Base-by-base conservation (phyloP, 176 grass and related monocot genomes). In the Neostapfia colusana region DNA sequence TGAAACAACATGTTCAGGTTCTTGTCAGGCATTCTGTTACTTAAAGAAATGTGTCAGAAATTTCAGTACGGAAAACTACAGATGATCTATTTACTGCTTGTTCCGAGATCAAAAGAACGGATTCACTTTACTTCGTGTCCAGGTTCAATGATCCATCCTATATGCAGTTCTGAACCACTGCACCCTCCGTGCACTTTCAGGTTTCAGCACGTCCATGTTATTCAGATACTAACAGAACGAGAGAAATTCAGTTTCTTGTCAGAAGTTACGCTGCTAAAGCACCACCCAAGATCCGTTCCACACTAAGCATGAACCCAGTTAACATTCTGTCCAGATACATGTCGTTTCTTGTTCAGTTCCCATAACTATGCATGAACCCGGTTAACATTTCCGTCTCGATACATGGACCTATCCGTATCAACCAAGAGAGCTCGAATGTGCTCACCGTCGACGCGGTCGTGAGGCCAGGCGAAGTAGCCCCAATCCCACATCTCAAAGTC, bases 401-500 rank as follows among this genome's bases (percentile, higher is more conserved):
- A 65, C 85, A 67, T 46, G 34, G 61, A 49, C 46, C 57, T 40
- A 35, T 63, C 20, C 27, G 13, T 35, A 20, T 48, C 27, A 67
- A 10, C 20, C 41, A 17, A 9, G 27, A 24, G 50, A 66, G 31
- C 70, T 14, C 18, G 27, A 51, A 9, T 62, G 64, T 9, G 67
- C 64, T 76, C 60, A 90, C 87, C 90, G 70, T 93, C 90, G 75
- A 60, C 73, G 15, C 81, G 65, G 27, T 93, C 90, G 71, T 93
- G 76, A 77, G 90, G 90, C 90, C 90, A 93, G 53, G 53, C 73
- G 75, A 90, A 85, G 72, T 89, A 86, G 24, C 31, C 78, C 90
- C 90, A 93, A 62, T 93, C 81, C 87, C 84, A 90, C 67, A 26
- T 70, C 84, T 93, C 81, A 75, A 87, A 93, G 38, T 93, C 87